phyloP scores from a whole-genome alignment of 2,329 filamentous ascomycete genomes.

The Calonectria henricotiae region DNA sequence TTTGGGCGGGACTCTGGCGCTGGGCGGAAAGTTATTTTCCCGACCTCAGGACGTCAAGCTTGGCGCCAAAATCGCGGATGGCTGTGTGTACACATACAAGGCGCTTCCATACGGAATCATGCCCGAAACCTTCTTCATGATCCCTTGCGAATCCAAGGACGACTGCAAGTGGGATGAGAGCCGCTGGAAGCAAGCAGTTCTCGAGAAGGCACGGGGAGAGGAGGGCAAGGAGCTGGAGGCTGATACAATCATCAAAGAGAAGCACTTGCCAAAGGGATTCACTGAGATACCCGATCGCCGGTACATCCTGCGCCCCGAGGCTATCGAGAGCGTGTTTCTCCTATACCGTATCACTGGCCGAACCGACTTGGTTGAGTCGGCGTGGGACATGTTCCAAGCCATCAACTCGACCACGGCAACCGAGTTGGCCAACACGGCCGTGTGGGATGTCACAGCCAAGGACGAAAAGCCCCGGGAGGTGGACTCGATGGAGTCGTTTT shows the following conservation, averaged over 20 bases:
- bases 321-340: slow-evolving; percentile 70
- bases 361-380: slow-evolving; percentile 64
- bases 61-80: slow-evolving; percentile 65
- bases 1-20: slow-evolving; percentile 67
- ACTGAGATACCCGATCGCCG: slow-evolving; percentile 69
- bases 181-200: slow-evolving; percentile 57
- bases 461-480: slow-evolving; percentile 57
- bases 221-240: slow-evolving; percentile 44
- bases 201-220: slow-evolving; percentile 48
- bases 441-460: slow-evolving; percentile 59
- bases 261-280: slow-evolving; percentile 72
- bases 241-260: slow-evolving; percentile 52
- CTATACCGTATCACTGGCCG: slow-evolving; percentile 70
- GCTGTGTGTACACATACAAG: slow-evolving; percentile 69
- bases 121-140: slow-evolving; percentile 67
- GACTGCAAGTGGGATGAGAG: slow-evolving; percentile 59
- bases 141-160: slow-evolving; percentile 58
- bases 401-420: slow-evolving; percentile 66
- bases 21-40: slow-evolving; percentile 65
- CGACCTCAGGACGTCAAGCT: slow-evolving; percentile 62
- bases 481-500: slow-evolving; percentile 75
- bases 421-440: slow-evolving; percentile 66
- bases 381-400: slow-evolving; percentile 70
- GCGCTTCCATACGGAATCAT: slow-evolving; percentile 67
- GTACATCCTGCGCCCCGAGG: slow-evolving; percentile 70